Evolutionary conservation across 495 filamentous ascomycete species (phyloP).

Genomic region (Penicillium paxilli): DNA sequence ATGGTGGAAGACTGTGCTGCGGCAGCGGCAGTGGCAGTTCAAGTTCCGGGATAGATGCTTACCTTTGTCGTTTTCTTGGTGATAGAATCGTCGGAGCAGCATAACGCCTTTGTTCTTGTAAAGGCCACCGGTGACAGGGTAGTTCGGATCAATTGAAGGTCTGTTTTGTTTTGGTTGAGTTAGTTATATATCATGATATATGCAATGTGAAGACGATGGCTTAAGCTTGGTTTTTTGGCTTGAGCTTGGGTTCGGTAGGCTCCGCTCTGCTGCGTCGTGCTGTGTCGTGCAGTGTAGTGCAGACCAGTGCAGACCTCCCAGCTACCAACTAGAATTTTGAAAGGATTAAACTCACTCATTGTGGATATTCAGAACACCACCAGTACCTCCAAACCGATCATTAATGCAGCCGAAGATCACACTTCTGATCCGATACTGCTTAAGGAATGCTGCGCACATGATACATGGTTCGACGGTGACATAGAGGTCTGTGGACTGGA

Average conservation of each 20-base stretch:
- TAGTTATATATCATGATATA: too few relatives aligned
- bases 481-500: slow-evolving; percentile 78
- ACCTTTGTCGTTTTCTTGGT: slow-evolving; percentile 94
- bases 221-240: too few relatives aligned
- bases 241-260: too few relatives aligned
- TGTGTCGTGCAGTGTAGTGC: too few relatives aligned
- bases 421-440: slow-evolving; percentile 75
- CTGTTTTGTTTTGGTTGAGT: slow-evolving; percentile 28
- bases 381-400: slow-evolving; percentile 93
- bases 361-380: slow-evolving; percentile 85
- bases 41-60: too few relatives aligned
- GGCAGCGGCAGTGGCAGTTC: too few relatives aligned
- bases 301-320: too few relatives aligned
- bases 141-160: slow-evolving; percentile 64
- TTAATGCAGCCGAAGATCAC: slow-evolving; percentile 96
- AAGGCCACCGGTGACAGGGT: slow-evolving; percentile 77
- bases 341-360: slow-evolving; percentile 58
- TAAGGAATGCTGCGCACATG: slow-evolving; percentile 94
- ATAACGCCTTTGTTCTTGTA: slow-evolving; percentile 88
- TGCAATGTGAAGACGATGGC: too few relatives aligned
- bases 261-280: too few relatives aligned
- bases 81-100: slow-evolving; percentile 87
- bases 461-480: slow-evolving; percentile 97
- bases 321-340: too few relatives aligned
- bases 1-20: too few relatives aligned